These are phyloP conservation scores for Neolecta irregularis DNA, from an alignment of 1,139 yeast species.

Conservation along the genomic window DNA sequence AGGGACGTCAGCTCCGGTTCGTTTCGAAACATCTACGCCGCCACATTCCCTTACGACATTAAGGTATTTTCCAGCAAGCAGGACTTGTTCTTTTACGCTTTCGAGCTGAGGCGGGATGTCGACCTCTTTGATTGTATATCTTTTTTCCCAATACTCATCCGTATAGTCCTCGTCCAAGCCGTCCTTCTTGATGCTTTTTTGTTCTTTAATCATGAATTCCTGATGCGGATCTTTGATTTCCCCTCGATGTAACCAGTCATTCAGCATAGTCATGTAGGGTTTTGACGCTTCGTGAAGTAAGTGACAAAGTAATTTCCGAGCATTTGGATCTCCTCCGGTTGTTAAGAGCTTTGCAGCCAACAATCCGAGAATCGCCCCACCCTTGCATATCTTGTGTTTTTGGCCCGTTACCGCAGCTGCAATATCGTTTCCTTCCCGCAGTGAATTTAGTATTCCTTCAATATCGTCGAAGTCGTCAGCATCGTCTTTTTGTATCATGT, in stretches of 20 bases:
- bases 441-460: constrained; percentile 20
- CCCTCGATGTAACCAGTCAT: constrained; percentile 67
- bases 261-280: constrained; percentile 54
- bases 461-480: constrained; percentile 22
- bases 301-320: constrained; percentile 36
- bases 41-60: constrained; percentile 56
- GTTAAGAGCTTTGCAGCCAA: constrained; percentile 43
- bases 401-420: constrained; percentile 18
- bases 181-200: constrained; percentile 26
- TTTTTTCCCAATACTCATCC: constrained; percentile 79
- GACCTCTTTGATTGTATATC: constrained; percentile 58
- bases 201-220: constrained; percentile 57
- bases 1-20: constrained; percentile 19
- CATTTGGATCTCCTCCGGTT: constrained; percentile 51
- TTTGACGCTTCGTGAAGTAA: constrained; percentile 46
- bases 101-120: constrained; percentile 58
- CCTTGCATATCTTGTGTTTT: constrained; percentile 15
- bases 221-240: constrained; percentile 60
- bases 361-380: constrained; percentile 34
- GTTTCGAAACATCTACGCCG: constrained; percentile 18
- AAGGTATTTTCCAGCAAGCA: constrained; percentile 72
- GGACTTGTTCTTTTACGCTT: constrained; percentile 40
- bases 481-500: constrained; percentile 15
- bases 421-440: constrained; percentile 18
- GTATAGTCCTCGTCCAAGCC: constrained; percentile 32